Evolutionary conservation across 1,139 yeast species (phyloP), one percentile per base, ranked within the genome.

Genomic region (Debaryomycetaceae sp.): DNA sequence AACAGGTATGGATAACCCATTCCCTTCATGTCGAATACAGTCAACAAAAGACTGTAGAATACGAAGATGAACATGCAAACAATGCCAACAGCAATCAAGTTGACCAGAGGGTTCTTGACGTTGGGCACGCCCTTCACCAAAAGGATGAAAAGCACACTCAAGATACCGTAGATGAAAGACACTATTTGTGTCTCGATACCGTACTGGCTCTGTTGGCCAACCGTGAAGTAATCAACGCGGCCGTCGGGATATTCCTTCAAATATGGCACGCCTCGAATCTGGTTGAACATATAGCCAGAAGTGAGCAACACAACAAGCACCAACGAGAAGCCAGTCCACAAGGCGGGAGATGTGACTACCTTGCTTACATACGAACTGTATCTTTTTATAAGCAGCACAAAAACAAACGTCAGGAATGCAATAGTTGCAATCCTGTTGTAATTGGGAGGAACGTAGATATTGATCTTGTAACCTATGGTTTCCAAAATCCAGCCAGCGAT

Each of bases 271-370:
- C 78, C 78, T 62, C 98, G 81, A 51, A 93, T 93, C 55, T 81
- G 80, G 63, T 89, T 90, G 76, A 82, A 93, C 99, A 93, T 93
- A 66, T 90, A 87, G 13, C 99, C 99, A 9, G 95, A 76, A 43
- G 81, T 83, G 71, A 91, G 87, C 56, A 90, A 68, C 50, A 91
- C 72, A 24, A 88, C 76, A 11, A 79, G 58, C 38, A 86, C 69
- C 22, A 87, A 69, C 4, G 87, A 74, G 13, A 76, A 45, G 5
- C 80, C 77, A 41, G 85, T 83, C 96, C 96, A 89, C 42, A 85
- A 57, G 29, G 58, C 36, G 39, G 61, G 63, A 22, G 75, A 67
- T 6, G 60, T 49, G 23, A 67, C 24, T 8, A 68, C 36, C 6
- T 52, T 40, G n/a, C 49, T 42, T 13, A 68, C 53, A 49, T 79